Base-by-base conservation (phyloP, 129 eudicot species). In the Pittosporum tobira region DNA sequence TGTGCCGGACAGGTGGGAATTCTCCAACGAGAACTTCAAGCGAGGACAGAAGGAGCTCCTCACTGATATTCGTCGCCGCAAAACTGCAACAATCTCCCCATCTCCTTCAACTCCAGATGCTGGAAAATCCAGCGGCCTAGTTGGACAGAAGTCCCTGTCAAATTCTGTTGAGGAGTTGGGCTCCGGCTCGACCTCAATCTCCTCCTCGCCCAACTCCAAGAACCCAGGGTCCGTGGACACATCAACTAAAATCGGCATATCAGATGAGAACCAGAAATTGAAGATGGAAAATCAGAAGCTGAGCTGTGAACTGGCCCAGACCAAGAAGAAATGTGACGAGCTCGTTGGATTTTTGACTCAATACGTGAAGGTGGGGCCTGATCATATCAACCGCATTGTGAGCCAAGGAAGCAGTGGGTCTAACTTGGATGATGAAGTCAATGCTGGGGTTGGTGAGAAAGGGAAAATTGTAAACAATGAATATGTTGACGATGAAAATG, bases 1-100 rank as follows among this genome's bases (percentile, higher is more conserved):
- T 2, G 96, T 81, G 19, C 94, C 96, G 1, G 96, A 88, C 64
- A 88, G 84, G 61, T 88, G 96, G 96, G 96, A 88, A 75, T 88
- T 88, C 50, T 86, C 85, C 22, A 88, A 88, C 36, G 96, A 84
- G 14, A 81, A 84, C 59, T 88, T 88, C 43, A 88, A 66, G 63
- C 76, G 84, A 19, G 94, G 94, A 21, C 79, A 81, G 22, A 74
- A 55, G 44, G 94, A 79, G 24, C 87, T 84, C 48, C 79, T 88
- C 27, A 70, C 68, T 0, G 62, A 48, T 14, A 88, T 88, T 24
- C 77, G 90, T 38, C 94, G 96, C 28, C 78, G 96, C 10, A 84
- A 88, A 70, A 78, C 89, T 0, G 49, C 65, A 10, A 8, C 74
- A 0, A 14, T 71, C 2, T 15, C 73, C 15, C 68, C 62, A 22